Conservation (phyloP, 192 early-diverging fungal species). For the Backusella mclennaniae region DNA sequence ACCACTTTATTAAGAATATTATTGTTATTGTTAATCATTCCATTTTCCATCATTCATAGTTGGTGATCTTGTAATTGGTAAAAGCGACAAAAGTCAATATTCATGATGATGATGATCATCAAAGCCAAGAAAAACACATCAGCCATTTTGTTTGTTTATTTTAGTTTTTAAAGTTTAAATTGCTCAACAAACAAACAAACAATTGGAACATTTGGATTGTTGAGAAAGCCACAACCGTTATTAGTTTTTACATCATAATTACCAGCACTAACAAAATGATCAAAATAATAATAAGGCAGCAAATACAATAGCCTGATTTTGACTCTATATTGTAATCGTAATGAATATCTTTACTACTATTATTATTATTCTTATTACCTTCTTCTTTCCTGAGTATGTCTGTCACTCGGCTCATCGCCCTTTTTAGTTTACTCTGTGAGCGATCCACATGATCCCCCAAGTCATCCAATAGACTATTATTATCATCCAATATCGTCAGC, state of each 20-base stretch:
- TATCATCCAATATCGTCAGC: not conserved
- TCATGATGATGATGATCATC: not conserved
- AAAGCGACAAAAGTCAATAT: not conserved
- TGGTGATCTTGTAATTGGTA: no score
- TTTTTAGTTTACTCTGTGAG: conserved; percentile 40
- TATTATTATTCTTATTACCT: conserved; percentile 29
- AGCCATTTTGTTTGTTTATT: not conserved
- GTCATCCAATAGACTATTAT: conserved; percentile 47
- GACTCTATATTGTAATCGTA: conserved; percentile 35
- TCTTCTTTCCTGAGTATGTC: conserved; percentile 56
- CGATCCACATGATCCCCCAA: conserved; percentile 53
- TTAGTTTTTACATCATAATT: conserved; percentile 38
- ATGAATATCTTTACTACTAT: not conserved
- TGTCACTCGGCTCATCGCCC: conserved; percentile 51
- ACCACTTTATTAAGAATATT: no score
- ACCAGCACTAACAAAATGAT: conserved; percentile 55
- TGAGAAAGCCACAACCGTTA: not conserved
- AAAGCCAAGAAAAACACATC: not conserved
- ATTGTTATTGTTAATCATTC: no score
- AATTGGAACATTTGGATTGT: not conserved
- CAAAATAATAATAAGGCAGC: conserved; percentile 50
- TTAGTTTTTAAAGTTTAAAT: not conserved
- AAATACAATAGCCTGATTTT: conserved; percentile 52
- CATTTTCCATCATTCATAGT: no score
- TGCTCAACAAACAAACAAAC: not conserved